These are phyloP conservation scores for Canavalia ensiformis DNA, from an alignment of 306 rosid species.

Conservation along the genomic window DNA sequence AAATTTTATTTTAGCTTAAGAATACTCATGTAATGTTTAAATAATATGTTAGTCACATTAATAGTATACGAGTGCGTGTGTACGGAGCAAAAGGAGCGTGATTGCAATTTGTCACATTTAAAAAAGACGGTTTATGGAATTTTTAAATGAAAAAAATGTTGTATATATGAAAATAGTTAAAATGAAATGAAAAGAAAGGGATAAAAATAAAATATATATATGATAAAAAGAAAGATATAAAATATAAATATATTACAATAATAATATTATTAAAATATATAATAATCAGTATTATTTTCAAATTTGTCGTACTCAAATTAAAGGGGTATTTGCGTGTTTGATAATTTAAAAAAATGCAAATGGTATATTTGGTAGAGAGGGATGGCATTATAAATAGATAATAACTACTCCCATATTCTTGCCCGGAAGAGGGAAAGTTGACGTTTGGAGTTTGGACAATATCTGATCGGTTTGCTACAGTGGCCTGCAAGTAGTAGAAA, in stretches of 20 bases:
- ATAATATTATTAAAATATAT: too few species aligned
- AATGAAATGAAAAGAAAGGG: too few species aligned
- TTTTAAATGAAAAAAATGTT: too few species aligned
- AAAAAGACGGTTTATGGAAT: background rate
- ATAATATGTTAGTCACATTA: too few species aligned
- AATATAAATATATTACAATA: too few species aligned
- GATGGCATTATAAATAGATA: background rate
- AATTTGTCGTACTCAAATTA: background rate
- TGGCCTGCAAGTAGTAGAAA: slow-evolving; percentile 42
- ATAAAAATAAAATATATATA: too few species aligned
- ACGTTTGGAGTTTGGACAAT: background rate
- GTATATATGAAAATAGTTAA: too few species aligned
- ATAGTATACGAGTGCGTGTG: too few species aligned
- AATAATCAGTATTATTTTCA: background rate
- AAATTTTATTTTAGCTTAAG: too few species aligned
- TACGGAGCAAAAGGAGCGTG: background rate
- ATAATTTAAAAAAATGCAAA: background rate
- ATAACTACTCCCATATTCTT: slow-evolving; percentile 6
- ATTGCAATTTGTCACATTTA: background rate
- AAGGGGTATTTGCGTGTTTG: background rate
- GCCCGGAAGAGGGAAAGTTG: slow-evolving; percentile 33
- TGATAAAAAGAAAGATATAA: too few species aligned
- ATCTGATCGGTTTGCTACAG: background rate
- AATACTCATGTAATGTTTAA: too few species aligned
- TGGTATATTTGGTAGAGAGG: background rate